phyloP scores from a whole-genome alignment of 140 eudicot species.

The Bidens hawaiensis region DNA sequence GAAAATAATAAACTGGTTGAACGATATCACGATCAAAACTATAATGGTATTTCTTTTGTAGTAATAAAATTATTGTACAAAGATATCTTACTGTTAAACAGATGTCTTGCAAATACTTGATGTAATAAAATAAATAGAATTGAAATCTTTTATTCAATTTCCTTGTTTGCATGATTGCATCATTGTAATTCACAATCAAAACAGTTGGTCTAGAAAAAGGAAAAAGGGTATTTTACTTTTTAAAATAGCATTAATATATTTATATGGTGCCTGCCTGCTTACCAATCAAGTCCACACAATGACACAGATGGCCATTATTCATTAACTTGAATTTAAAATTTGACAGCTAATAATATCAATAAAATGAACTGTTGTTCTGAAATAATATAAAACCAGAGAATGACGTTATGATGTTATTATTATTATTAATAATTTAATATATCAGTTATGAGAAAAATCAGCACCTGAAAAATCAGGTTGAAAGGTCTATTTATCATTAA shows the following conservation, averaged over 20 bases:
- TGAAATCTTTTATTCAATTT: background rate
- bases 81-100: background rate
- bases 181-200: conserved; percentile 5
- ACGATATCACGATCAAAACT: background rate
- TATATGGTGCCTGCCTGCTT: conserved; percentile 9
- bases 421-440: background rate
- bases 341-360: conserved; percentile 34
- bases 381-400: background rate
- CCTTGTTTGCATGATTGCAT: conserved; percentile 3
- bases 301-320: conserved; percentile 16
- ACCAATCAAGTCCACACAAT: conserved; percentile 23
- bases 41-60: background rate
- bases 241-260: background rate
- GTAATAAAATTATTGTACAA: background rate
- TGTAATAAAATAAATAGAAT: background rate
- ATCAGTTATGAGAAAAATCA: background rate
- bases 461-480: conserved; percentile 8
- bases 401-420: conserved; percentile 13
- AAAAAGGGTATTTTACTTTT: conserved; percentile 12
- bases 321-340: conserved; percentile 8
- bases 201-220: conserved; percentile 17
- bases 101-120: background rate
- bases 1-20: background rate
- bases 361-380: conserved; percentile 12
- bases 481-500: conserved; percentile 3